Conservation (phyloP, 768 basidiomycete species). For the Hygrocybe punicea region DNA sequence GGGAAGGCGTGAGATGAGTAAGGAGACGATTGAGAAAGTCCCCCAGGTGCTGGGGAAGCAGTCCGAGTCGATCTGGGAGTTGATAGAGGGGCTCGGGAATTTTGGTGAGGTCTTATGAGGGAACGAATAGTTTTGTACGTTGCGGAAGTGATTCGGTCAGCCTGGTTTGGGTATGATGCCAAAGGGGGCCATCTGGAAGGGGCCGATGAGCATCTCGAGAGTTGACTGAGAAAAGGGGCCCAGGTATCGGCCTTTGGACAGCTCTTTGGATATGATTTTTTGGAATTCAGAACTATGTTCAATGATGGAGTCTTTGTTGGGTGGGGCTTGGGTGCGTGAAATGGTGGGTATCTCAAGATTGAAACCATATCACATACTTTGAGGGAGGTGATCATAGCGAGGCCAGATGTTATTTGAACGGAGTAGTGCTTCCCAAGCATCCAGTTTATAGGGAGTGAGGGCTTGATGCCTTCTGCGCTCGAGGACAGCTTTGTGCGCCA, state of each 20-base stretch:
- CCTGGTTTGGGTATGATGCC: slow-evolving; percentile 20
- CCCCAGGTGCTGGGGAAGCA: slow-evolving; percentile 33
- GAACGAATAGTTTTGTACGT: slow-evolving; percentile 21
- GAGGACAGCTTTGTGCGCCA: slow-evolving; percentile 41
- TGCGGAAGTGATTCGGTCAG: not conserved
- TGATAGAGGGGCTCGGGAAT: not conserved
- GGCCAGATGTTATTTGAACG: slow-evolving; percentile 10
- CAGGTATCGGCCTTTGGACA: slow-evolving; percentile 10
- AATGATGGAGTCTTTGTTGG: slow-evolving; percentile 29
- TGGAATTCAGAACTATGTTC: not conserved
- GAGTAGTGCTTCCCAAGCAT: slow-evolving; percentile 31
- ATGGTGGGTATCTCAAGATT: slow-evolving; percentile 31
- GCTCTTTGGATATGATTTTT: not conserved
- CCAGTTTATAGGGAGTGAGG: slow-evolving; percentile 28
- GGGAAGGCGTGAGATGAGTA: slow-evolving; percentile 24
- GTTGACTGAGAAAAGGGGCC: slow-evolving; percentile 7
- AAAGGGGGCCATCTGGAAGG: slow-evolving; percentile 16
- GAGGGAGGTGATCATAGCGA: slow-evolving; percentile 26
- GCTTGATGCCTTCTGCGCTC: slow-evolving; percentile 26
- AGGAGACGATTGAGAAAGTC: slow-evolving; percentile 22
- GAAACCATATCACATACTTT: slow-evolving; percentile 32
- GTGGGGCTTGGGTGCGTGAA: slow-evolving; percentile 24
- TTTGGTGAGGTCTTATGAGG: not conserved
- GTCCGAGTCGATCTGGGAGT: slow-evolving; percentile 24
- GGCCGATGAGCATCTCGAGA: slow-evolving; percentile 11